These are phyloP conservation scores for Iberis amara DNA, from an alignment of 441 rosid species.

Conservation along the genomic window DNA sequence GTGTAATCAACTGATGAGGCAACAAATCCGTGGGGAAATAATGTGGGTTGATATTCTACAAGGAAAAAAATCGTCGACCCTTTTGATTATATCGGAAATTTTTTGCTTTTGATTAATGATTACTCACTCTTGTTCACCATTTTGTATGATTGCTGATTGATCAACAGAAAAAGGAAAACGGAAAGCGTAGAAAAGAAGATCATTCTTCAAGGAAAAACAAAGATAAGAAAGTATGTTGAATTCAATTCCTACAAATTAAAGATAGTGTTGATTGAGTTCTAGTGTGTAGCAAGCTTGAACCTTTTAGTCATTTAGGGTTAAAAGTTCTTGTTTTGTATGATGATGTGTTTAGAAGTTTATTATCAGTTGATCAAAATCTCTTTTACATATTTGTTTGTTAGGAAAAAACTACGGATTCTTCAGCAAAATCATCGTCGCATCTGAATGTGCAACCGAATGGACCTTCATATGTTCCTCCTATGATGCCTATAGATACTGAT, in stretches of 20 bases:
- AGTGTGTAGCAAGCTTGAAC: neutral
- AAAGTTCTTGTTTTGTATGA: neutral
- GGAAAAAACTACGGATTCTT: neutral
- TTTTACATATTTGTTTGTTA: conserved; percentile 27
- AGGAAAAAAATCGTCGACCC: no score
- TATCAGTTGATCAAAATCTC: conserved; percentile 6
- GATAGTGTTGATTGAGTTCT: neutral
- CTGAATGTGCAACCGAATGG: neutral
- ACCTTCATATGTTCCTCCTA: neutral
- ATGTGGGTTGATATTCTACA: no score
- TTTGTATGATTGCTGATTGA: neutral
- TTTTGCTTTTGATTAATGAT: conserved; percentile 2
- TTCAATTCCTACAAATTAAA: neutral
- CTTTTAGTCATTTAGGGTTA: neutral
- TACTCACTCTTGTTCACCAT: no score
- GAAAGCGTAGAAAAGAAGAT: conserved; percentile 85
- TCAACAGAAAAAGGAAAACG: conserved; percentile 72
- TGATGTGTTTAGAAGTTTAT: conserved; percentile 13
- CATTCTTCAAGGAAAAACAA: conserved; percentile 73
- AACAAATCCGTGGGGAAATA: no score
- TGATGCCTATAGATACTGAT: neutral
- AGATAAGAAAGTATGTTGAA: conserved; percentile 63
- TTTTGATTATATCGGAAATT: no score
- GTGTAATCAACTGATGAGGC: no score
- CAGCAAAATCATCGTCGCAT: neutral